Evolutionary conservation across 345 rosid genomes (phyloP), one percentile per base, ranked within the genome.

Genomic region (Citrus sp.): DNA sequence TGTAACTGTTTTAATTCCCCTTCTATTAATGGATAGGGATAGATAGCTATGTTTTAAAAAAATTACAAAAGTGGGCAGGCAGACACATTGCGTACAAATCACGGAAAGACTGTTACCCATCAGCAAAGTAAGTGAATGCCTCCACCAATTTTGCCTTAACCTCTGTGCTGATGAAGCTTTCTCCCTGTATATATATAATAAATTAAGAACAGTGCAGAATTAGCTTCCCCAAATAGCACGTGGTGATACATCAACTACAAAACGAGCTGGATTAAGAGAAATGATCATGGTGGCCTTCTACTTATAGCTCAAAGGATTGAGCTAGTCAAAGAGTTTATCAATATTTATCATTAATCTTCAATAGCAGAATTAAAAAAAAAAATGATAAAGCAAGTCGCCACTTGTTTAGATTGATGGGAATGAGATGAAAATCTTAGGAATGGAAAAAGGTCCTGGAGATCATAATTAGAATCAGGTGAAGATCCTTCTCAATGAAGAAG

Each of bases 161-260:
- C 78, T 83, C 82, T 67, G 81, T 72, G 55, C 85, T 84, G 35
- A 89, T 79, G 72, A 93, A 85, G 85, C 95, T 81, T 81, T 93
- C 85, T 58, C 95, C 95, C 95, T 90, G 81, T 4, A 35, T 35
- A 35, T 34, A 34, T 35, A 25, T 7, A 37, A 72, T 42, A 42
- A 42, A 58, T 55, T 24, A 60, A 34, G 24, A 63, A 1, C 40
- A 37, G 13, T 14, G 16, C 6, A 24, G 34, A 73, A 9, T 59
- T 22, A 72, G 27, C 9, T 32, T 34, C n/a, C 13, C 6, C 30
- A 42, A 38, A 67, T 67, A 8, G 24, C 6, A 35, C 22, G 19
- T 37, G 27, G 22, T 9, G 38, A 34, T 22, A 67, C 46, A 65
- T 65, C 42, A 6, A 18, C 6, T 55, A 32, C 22, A 32, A 8